Evolutionary conservation across 768 basidiomycete species (phyloP).

Genomic region (Rhizopogon vinicolor): DNA sequence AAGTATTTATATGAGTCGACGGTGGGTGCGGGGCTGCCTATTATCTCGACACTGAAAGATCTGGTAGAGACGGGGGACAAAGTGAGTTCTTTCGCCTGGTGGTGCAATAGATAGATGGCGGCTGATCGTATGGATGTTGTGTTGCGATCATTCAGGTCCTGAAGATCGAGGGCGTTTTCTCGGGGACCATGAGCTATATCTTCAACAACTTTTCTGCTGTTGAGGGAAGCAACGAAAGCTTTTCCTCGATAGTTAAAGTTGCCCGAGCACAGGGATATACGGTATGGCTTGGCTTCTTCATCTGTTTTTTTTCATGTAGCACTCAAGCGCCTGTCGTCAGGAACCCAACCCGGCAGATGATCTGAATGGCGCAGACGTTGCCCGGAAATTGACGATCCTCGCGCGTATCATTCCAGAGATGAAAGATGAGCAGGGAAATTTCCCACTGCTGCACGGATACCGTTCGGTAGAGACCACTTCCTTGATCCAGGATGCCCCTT

Average conservation of each 20-base stretch:
- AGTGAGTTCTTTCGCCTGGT: constrained; percentile 33
- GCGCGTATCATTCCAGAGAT: constrained; percentile 66
- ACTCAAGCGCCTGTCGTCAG: constrained; percentile 32
- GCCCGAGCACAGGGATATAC: constrained; percentile 96
- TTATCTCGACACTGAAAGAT: constrained; percentile 89
- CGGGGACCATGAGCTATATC: constrained; percentile 97
- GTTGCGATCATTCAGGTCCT: constrained; percentile 42
- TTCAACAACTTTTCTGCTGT: constrained; percentile 93
- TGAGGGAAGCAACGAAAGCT: constrained; percentile 61
- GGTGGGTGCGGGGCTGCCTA: constrained; percentile 93
- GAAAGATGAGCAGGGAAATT: neutral
- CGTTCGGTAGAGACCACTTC: constrained; percentile 77
- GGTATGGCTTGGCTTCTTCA: constrained; percentile 34
- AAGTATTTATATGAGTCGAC: constrained; percentile 84
- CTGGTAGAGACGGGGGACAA: constrained; percentile 90
- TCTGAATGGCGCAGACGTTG: constrained; percentile 94
- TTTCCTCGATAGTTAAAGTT: constrained; percentile 84
- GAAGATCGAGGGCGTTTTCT: constrained; percentile 97
- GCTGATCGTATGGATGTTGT: neutral
- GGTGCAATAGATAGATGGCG: constrained; percentile 1
- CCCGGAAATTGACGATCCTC: constrained; percentile 94
- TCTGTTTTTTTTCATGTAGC: neutral
- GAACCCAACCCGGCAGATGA: constrained; percentile 98
- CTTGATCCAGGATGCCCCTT: constrained; percentile 76
- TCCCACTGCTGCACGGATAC: constrained; percentile 68